Percentiles rank a stretch among this genome's conserved stretches.
phyloP scores from a whole-genome alignment of 768 basidiomycete genomes.

The Termitomyces sp. region DNA sequence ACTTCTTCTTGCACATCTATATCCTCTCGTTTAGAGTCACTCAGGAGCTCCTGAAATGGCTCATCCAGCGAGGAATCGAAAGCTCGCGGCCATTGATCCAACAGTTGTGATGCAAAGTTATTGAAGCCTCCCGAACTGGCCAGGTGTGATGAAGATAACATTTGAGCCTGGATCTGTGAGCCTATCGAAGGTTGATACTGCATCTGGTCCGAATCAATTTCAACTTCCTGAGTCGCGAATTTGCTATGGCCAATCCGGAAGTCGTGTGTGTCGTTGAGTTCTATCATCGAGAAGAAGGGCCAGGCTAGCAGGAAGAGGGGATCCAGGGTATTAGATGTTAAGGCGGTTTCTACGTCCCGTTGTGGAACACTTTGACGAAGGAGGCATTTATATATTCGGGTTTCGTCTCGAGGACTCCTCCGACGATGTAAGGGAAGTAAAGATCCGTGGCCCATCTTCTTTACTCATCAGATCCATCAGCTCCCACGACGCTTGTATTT shows the following conservation, averaged over 20 bases:
- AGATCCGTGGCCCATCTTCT: neutral
- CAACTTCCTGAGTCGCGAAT: neutral
- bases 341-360: neutral
- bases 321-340: neutral
- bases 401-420: neutral
- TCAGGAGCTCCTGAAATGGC: neutral
- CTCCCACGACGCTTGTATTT: neutral
- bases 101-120: neutral
- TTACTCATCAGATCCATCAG: neutral
- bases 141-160: neutral
- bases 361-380: neutral
- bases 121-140: neutral
- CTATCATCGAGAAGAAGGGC: neutral
- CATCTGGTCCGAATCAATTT: neutral
- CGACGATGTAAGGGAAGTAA: neutral
- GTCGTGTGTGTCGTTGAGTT: neutral
- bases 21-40: neutral
- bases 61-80: neutral
- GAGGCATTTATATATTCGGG: slow-evolving; percentile 1
- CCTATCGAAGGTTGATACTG: neutral
- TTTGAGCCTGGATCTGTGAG: neutral
- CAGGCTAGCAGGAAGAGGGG: neutral
- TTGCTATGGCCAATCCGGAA: neutral
- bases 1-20: neutral
- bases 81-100: neutral